Base-by-base conservation (phyloP, 768 basidiomycete species). In the Termitomyces heimii region DNA sequence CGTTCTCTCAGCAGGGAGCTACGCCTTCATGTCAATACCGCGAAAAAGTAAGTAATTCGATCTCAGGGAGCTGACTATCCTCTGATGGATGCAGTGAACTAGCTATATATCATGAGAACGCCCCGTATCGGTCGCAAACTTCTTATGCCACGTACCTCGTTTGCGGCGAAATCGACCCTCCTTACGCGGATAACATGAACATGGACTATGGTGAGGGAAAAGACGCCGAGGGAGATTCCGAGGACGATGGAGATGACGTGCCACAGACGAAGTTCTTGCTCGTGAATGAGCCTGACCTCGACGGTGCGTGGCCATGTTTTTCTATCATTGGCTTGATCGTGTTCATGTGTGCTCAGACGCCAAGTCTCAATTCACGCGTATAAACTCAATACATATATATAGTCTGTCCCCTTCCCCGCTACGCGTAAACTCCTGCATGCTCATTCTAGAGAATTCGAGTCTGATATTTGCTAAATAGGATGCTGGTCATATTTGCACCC, bases 1-100 rank as follows among this genome's bases (percentile, higher is more conserved):
- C 81, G 90, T 37, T 84, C 82, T 5, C 75, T 93, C 49, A 92
- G 91, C 63, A 80, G 88, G 60, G 82, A 81, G 40, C 76, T 89
- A 44, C 75, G 76, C 0, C 76, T 92, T 53, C 86, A 92, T 63
- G 89, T 92, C 64, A 89, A 91, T 68, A 71, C 72, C 37, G 90
- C 91, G 20, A 93, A 92, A 67, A 87, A 84, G 91, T 92, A 58
- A 64, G 79, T 50, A 18, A n/a, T 29, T 28, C 12, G n/a, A 37
- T 26, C 5, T 29, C 8, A 12, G 26, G n/a, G 9, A 40, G 14
- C 28, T 39, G 39, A 18, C 40, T 29, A 9, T 57, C 24, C 16
- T 57, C 28, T 44, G 39, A 32, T 13, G 52, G 18, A 37, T 12
- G 8, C 62, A 92, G 91, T 63, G 85, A 86, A 63, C 77, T 93